Conservation (phyloP, 2,329 filamentous ascomycete species). For the Akanthomyces muscarius region DNA sequence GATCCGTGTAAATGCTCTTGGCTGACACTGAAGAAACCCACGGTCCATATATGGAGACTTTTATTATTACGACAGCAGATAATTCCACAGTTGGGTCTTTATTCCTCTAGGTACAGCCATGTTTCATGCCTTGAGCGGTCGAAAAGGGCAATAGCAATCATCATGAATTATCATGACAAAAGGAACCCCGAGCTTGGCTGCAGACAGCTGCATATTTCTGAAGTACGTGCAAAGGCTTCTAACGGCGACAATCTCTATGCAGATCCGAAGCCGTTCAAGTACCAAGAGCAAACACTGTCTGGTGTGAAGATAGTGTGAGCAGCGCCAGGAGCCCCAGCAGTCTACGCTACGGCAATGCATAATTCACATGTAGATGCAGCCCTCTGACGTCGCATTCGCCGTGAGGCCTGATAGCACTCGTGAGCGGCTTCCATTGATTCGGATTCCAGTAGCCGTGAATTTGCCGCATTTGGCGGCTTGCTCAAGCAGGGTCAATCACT, state of each 20-base stretch:
- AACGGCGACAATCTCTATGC: not conserved
- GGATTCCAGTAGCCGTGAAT: not conserved
- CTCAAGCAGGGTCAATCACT: not conserved
- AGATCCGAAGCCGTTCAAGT: not conserved
- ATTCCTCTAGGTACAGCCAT: not conserved
- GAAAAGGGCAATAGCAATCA: not conserved
- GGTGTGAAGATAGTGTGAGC: not conserved
- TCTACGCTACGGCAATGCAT: constrained; percentile 4
- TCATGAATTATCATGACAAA: not conserved
- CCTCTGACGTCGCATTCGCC: constrained; percentile 11
- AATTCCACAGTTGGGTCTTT: not conserved
- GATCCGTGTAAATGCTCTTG: constrained; percentile 1
- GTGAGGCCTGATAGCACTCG: not conserved
- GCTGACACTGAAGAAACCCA: not conserved
- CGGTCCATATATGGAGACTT: not conserved
- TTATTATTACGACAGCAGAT: not conserved
- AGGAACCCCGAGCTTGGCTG: too few relatives aligned
- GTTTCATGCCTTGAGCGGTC: not conserved
- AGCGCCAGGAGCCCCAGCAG: not conserved
- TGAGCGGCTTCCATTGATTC: not conserved
- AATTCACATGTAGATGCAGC: constrained; percentile 16
- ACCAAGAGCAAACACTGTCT: not conserved
- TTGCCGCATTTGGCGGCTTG: too few relatives aligned
- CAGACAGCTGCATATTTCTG: not conserved
- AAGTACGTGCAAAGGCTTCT: not conserved